Base-by-base conservation (phyloP, 106 monocot genomes). In the Xerophyta viscosa region DNA sequence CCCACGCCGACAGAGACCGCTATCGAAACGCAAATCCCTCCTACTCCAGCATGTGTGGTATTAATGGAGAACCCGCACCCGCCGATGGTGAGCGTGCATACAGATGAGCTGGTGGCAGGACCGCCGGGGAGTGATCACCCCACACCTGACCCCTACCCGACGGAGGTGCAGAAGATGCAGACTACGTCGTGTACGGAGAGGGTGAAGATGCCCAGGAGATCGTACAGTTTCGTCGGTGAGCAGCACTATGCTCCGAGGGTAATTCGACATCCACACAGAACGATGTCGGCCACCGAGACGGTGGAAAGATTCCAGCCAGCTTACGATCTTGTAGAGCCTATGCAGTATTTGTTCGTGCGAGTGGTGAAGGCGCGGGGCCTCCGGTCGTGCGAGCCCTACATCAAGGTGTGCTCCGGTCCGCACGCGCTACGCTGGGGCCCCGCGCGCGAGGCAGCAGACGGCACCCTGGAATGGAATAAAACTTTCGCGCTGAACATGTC, bases 331-430 rank as follows among this genome's bases (percentile, higher is more conserved):
- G 96, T 98, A 10, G 89, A 98, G 66, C 70, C 84, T 27, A 98
- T 98, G 96, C 84, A 73, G 20, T 98, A 79, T 74, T 69, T 98
- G 20, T 98, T 89, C 57, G 74, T 98, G 27, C 75, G 79, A 8
- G 50, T 98, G 25, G 82, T 98, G 23, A 79, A 71, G 54, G 89
- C 85, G 8, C 52, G 96, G 25, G 79, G 71, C 8, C 43, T 85
- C 43, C 78, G 68, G 20, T 28, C 75, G 8, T 62, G 78, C 29
- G 85, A 89, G 62, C 96, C 89, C 0, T 71, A 66, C 55, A 79
- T 89, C 13, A 89, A 86, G 71, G 66, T 98, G 26, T 70, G 58
- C 18, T 52, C 76, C 7, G 96, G 89, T 0, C 2, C 65, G 18
- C 85, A 89, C 20, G 6, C 36, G 19, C 50, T 66, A 31, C 66